Base-by-base conservation (phyloP, 352 stramenopile genomes). In the Phytophthora sp. region DNA sequence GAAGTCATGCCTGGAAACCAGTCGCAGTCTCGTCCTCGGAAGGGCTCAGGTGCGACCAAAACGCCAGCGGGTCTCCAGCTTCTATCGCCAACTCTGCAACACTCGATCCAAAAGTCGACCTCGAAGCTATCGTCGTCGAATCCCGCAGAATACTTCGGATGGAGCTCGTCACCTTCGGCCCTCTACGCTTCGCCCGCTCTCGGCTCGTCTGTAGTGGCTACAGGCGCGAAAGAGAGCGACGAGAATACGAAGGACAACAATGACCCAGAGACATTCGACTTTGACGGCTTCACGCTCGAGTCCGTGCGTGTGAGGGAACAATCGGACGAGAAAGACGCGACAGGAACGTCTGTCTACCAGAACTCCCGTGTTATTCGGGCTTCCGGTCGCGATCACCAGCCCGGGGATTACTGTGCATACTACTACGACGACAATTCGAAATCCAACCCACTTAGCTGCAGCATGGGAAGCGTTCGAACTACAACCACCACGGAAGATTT, bases 241-340 rank as follows among this genome's bases (percentile, higher is more conserved):
- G 24, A 53, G 23, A 13, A 38, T 9, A 23, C 18, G 15, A 41
- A 57, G 11, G 44, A 51, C 18, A 39, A 58, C 24, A 29, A 15
- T 12, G 24, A 67, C 21, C 15, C 33, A 9, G 23, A 41, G 6
- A 16, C 24, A 15, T 80, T 79, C 41, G 73, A 86, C 30, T 84
- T 81, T 46, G 75, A 88, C 36, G 55, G 58, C 23, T 84, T 86
- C 63, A 88, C 79, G 26, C 47, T 84, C 31, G 77, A 74, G 24
- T 68, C 79, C 2, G 74, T 88, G 52, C 69, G 61, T 27, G 61
- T 23, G 65, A 35, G 39, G 59, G n/a, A 47, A 18, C 59, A 27
- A 45, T 23, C 47, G 45, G 21, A 38, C 51, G 31, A 53, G 15
- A 8, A 29, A 55, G 39, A 31, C 23, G 7, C 23, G 29, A n/a